Base-by-base conservation (phyloP, 768 basidiomycete species). In the Lactarius sanguifluus region DNA sequence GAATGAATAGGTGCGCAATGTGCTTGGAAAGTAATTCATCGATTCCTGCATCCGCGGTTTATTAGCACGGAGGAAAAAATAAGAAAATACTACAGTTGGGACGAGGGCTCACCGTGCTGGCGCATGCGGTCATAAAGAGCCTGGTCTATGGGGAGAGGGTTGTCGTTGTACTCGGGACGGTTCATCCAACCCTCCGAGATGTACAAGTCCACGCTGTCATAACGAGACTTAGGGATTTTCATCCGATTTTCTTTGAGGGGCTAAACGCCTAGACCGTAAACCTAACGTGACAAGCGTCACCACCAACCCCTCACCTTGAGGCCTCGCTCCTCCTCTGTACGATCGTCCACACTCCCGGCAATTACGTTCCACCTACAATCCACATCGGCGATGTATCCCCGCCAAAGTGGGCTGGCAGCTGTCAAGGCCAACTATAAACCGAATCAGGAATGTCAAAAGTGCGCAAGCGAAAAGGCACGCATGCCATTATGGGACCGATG, bases 291-390 rank as follows among this genome's bases (percentile, higher is more conserved):
- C 60, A 61, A 62, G 38, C 54, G 61, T 34, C 36, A 55, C 38
- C 62, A 43, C 7, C 57, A 45, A 52, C 64, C 62, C 68, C 66
- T 64, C 64, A 91, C 93, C 84, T 90, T 91, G 66, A 90, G 69
- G 6, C 96, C 96, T 64, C 96, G 87, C 76, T 99, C 97, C 75
- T 98, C 96, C 69, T 90, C 86, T 16, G 95, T 98, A 59, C 97
- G 86, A 77, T 98, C 96, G 73, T 99, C 97, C 0, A 99, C 96
- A 72, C 93, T 94, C n/a, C 92, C 97, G 12, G 97, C 91, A 69
- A 99, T 97, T 12, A 99, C 97, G 72, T 98, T 93, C 97, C 97
- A 99, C 52, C 97, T 87, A 73, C 93, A 97, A 79, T 99, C 97
- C 6, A 98, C 96, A 75, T 99, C 96, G 47, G 96, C 89, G 52